Conservation (phyloP, 805 yeast species). For the Sugiyamaella americana region DNA sequence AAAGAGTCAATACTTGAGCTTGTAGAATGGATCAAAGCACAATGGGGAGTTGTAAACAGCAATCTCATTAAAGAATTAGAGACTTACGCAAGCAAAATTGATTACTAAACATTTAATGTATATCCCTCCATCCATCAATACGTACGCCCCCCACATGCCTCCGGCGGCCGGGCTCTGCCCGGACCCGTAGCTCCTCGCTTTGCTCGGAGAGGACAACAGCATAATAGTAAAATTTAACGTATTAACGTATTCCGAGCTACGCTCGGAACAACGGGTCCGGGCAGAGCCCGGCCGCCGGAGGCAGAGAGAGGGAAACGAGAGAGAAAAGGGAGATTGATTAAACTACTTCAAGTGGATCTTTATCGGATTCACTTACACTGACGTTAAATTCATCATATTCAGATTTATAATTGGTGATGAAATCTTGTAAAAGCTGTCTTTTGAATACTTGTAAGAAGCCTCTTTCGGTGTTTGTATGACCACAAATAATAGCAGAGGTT, state of each 20-base stretch:
- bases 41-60: conserved; percentile 6
- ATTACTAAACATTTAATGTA: too few relatives aligned
- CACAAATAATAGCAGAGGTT: conserved; percentile 65
- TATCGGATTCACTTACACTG: conserved; percentile 49
- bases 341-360: conserved; percentile 48
- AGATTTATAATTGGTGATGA: conserved; percentile 26
- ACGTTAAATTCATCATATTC: conserved; percentile 33
- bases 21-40: conserved; percentile 26
- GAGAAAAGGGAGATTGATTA: conserved; percentile 1
- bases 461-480: conserved; percentile 90
- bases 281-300: conserved; percentile 6
- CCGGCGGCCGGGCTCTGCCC: too few relatives aligned
- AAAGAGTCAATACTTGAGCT: conserved; percentile 21
- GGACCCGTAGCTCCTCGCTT: too few relatives aligned
- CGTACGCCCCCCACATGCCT: too few relatives aligned
- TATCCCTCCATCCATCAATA: too few relatives aligned
- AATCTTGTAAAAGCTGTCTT: conserved; percentile 42
- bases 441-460: conserved; percentile 61
- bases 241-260: conserved; percentile 24
- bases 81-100: conserved; percentile 9
- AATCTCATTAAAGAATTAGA: conserved; percentile 18
- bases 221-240: conserved; percentile 25
- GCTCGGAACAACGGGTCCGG: conserved; percentile 17
- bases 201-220: too few relatives aligned
- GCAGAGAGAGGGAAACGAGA: conserved; percentile 18